These are phyloP conservation scores for Stemphylium lycopersici DNA, from an alignment of 2,329 filamentous ascomycete species.

Conservation along the genomic window DNA sequence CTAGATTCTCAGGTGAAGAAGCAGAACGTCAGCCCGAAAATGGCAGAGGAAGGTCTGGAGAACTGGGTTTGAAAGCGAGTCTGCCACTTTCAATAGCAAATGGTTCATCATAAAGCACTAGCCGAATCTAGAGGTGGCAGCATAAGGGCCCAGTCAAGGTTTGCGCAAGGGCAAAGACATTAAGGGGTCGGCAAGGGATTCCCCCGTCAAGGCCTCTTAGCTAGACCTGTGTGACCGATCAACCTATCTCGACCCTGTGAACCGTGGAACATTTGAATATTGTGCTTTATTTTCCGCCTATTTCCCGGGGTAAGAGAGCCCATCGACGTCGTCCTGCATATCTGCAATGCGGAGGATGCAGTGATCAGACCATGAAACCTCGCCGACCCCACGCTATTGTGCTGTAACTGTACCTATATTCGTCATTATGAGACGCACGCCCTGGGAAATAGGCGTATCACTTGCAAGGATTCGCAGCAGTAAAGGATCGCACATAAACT, in stretches of 20 bases:
- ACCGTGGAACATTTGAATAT: neutral
- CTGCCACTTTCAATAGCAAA: neutral
- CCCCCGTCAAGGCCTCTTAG: neutral
- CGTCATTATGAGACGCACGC: neutral
- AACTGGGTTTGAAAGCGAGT: neutral
- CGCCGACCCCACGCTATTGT: neutral
- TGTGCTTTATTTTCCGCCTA: neutral
- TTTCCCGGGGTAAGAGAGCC: neutral
- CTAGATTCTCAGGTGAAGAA: neutral
- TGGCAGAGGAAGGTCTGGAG: neutral
- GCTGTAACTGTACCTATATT: neutral
- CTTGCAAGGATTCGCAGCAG: neutral
- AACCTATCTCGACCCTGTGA: neutral
- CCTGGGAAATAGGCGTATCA: neutral
- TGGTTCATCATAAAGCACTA: neutral
- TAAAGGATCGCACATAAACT: neutral
- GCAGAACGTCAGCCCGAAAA: neutral
- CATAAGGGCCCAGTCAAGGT: neutral
- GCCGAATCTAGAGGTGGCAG: neutral
- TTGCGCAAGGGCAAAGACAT: neutral
- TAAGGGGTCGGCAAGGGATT: constrained; percentile 10
- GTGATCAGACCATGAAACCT: neutral
- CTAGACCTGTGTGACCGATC: neutral
- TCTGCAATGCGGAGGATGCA: neutral
- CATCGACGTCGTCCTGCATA: neutral